phyloP scores from a whole-genome alignment of 495 filamentous ascomycete species.

The Penicillium ucsense region DNA sequence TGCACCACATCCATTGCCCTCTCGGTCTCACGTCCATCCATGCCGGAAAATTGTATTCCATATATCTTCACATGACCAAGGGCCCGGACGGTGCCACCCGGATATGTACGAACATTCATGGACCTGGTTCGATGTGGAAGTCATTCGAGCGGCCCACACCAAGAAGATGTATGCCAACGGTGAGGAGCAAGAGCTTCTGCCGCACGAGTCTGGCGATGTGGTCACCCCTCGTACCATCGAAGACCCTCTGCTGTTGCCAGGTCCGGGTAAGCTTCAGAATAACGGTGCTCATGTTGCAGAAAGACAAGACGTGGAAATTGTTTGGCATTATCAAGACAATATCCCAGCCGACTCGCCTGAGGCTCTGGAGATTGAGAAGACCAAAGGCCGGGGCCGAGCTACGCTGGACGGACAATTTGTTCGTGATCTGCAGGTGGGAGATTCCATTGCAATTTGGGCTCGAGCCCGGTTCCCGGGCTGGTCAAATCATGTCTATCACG shows the following conservation, averaged over 20 bases:
- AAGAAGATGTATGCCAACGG: slow-evolving; percentile 13
- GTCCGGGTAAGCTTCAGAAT: slow-evolving; percentile 39
- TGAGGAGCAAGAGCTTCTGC: slow-evolving; percentile 9
- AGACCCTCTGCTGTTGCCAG: slow-evolving; percentile 32
- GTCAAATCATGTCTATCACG: slow-evolving; percentile 46
- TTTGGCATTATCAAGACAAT: slow-evolving; percentile 48
- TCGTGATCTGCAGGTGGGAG: slow-evolving; percentile 47
- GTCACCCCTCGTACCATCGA: slow-evolving; percentile 14
- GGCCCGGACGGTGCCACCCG: slow-evolving; percentile 23
- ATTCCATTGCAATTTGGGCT: slow-evolving; percentile 57
- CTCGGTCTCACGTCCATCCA: slow-evolving; percentile 25
- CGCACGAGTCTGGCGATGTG: slow-evolving; percentile 10
- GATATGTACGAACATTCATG: slow-evolving; percentile 47
- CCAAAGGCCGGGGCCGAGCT: slow-evolving; percentile 40
- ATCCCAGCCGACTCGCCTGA: slow-evolving; percentile 36
- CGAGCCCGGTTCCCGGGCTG: slow-evolving; percentile 54
- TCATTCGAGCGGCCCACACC: slow-evolving; percentile 20
- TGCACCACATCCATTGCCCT: slow-evolving; percentile 21
- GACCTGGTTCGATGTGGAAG: slow-evolving; percentile 64
- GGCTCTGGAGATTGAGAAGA: slow-evolving; percentile 26
- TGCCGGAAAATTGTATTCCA: slow-evolving; percentile 54
- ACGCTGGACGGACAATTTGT: slow-evolving; percentile 49
- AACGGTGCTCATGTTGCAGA: slow-evolving; percentile 33
- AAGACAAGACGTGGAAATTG: slow-evolving; percentile 34
- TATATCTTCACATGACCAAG: slow-evolving; percentile 58